Conservation (phyloP, 140 eudicot genomes). For the Anethum foeniculum region DNA sequence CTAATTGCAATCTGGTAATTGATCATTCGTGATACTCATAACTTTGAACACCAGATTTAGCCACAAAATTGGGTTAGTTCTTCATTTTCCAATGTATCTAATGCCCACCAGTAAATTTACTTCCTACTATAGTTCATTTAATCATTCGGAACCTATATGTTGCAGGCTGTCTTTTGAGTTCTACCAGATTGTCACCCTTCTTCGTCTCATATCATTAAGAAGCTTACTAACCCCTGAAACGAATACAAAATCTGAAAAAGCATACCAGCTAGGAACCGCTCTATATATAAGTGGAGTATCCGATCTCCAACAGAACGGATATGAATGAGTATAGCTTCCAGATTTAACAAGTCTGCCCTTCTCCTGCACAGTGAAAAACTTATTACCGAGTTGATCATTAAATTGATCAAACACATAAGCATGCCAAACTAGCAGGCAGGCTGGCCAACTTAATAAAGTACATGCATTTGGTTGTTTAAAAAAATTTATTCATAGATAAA, state of each 20-base stretch:
- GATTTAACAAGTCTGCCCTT: constrained; percentile 73
- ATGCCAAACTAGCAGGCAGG: neutral
- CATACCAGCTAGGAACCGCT: constrained; percentile 96
- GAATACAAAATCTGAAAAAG: neutral
- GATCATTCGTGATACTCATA: neutral
- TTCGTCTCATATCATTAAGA: neutral
- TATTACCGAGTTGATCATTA: neutral
- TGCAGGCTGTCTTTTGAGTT: neutral
- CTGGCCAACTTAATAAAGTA: neutral
- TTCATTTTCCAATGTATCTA: neutral
- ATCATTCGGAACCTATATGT: neutral
- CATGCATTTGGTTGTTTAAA: neutral
- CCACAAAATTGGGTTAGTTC: neutral
- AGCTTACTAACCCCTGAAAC: neutral
- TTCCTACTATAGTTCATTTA: neutral
- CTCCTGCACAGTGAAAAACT: constrained; percentile 35
- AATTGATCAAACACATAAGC: neutral
- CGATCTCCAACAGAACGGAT: constrained; percentile 97
- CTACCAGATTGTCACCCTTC: neutral
- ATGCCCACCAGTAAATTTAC: neutral
- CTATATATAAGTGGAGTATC: constrained; percentile 95
- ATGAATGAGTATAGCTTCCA: constrained; percentile 77
- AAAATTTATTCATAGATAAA: neutral
- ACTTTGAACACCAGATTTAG: neutral
- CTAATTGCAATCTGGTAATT: neutral